A percentile compares a stretch with the other conserved stretches of the same genome.
Conservation (phyloP, 768 basidiomycete species). For the Amanita subjunquillea region DNA sequence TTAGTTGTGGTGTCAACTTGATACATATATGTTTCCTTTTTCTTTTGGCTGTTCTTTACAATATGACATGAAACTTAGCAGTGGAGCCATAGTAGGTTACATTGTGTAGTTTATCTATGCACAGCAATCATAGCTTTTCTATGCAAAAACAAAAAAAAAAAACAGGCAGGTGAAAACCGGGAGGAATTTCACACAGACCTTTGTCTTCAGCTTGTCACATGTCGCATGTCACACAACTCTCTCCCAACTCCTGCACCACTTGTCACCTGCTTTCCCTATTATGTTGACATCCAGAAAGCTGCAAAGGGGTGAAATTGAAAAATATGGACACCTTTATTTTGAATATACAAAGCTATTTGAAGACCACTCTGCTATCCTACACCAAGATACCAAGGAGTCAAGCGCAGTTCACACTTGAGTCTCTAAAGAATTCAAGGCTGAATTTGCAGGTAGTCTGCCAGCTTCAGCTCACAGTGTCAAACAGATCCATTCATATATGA, state of each 20-base stretch:
- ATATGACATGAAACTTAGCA: too few relatives aligned
- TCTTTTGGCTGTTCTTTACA: too few relatives aligned
- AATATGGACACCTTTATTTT: not conserved
- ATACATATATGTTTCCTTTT: too few relatives aligned
- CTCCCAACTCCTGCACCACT: not conserved
- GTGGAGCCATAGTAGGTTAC: too few relatives aligned
- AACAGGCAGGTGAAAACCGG: too few relatives aligned
- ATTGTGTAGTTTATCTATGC: too few relatives aligned
- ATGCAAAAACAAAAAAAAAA: too few relatives aligned
- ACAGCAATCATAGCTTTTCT: too few relatives aligned
- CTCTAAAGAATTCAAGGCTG: not conserved
- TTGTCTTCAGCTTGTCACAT: too few relatives aligned
- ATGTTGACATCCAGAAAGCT: not conserved
- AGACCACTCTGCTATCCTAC: not conserved
- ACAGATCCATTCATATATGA: not conserved
- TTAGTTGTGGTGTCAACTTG: too few relatives aligned
- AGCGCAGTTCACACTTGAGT: not conserved
- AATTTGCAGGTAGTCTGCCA: not conserved
- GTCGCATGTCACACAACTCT: too few relatives aligned
- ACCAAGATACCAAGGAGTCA: not conserved
- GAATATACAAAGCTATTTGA: not conserved
- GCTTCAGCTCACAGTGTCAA: not conserved
- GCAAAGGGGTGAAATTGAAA: not conserved
- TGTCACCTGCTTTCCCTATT: not conserved
- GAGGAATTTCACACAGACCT: too few relatives aligned